Evolutionary conservation across 306 rosid species (phyloP).

Genomic region (Malus asiatica): DNA sequence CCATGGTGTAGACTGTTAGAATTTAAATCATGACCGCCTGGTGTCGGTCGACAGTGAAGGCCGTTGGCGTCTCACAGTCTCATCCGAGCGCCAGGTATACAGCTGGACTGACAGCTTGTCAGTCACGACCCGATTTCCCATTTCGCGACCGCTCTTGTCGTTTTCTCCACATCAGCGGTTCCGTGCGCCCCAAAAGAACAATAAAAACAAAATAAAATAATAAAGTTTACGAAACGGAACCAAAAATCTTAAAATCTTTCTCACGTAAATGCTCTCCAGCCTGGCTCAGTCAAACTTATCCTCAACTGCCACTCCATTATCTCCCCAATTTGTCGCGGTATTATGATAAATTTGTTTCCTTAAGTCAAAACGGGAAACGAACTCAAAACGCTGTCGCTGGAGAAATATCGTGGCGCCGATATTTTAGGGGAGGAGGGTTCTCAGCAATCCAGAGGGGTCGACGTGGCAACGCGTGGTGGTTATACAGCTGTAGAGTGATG

Average conservation of each 20-base stretch:
- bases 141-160: slow-evolving; percentile 31
- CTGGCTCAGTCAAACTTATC: slow-evolving; percentile 52
- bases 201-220: not conserved
- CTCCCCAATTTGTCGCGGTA: slow-evolving; percentile 7
- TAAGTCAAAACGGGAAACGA: slow-evolving; percentile 1
- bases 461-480: slow-evolving; percentile 37
- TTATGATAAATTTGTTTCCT: not conserved
- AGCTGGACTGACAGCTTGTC: slow-evolving; percentile 37
- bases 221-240: not conserved
- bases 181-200: slow-evolving; percentile 3
- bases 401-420: slow-evolving; percentile 14
- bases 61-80: slow-evolving; percentile 20
- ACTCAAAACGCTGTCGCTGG: not conserved
- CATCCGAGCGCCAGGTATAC: slow-evolving; percentile 11
- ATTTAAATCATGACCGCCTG: slow-evolving; percentile 22
- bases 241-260: not conserved
- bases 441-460: slow-evolving; percentile 9
- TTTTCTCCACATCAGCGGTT: slow-evolving; percentile 32
- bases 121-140: slow-evolving; percentile 20
- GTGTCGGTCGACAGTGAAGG: slow-evolving; percentile 18
- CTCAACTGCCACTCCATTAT: not conserved
- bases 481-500: slow-evolving; percentile 22
- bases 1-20: not conserved
- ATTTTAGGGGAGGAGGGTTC: slow-evolving; percentile 18
- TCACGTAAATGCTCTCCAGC: slow-evolving; percentile 41